phyloP scores from a whole-genome alignment of 2,329 filamentous ascomycete species.

The Helotiales sp. region DNA sequence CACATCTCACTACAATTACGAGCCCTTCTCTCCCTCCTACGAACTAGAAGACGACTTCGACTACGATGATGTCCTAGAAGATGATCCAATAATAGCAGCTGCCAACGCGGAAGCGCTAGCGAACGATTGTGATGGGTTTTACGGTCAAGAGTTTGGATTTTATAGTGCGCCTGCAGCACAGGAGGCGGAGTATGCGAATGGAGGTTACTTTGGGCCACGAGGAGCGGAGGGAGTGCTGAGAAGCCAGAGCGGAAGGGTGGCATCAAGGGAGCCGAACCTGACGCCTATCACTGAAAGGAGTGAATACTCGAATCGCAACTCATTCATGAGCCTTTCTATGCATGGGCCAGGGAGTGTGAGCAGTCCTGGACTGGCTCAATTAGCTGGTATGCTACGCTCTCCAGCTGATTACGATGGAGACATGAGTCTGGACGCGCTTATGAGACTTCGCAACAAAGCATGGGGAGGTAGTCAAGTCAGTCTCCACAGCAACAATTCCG shows the following conservation, averaged over 20 bases:
- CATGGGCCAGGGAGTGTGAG: constrained; percentile 50
- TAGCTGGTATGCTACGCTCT: constrained; percentile 63
- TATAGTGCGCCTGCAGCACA: constrained; percentile 64
- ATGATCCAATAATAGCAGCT: constrained; percentile 90
- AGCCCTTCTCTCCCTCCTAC: constrained; percentile 35
- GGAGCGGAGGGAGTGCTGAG: constrained; percentile 61
- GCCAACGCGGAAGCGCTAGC: constrained; percentile 93
- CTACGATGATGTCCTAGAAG: constrained; percentile 68
- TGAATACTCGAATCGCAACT: constrained; percentile 94
- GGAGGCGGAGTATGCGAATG: constrained; percentile 61
- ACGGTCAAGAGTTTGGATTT: constrained; percentile 95
- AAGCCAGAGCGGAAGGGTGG: constrained; percentile 70
- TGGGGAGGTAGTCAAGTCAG: constrained; percentile 83
- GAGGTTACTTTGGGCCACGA: constrained; percentile 85
- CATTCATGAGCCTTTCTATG: constrained; percentile 61
- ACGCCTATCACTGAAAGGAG: constrained; percentile 96
- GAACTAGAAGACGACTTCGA: constrained; percentile 46
- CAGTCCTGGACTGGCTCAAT: constrained; percentile 74
- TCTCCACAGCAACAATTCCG: constrained; percentile 52
- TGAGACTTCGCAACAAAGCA: constrained; percentile 68
- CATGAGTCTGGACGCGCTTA: constrained; percentile 71
- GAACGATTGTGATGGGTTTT: constrained; percentile 90
- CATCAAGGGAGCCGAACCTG: constrained; percentile 83
- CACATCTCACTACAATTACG: constrained; percentile 32
- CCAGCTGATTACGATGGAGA: constrained; percentile 52